Evolutionary conservation across 495 filamentous ascomycete species (phyloP), one percentile per base, ranked within the genome.

Genomic region (Penicillium silybi): DNA sequence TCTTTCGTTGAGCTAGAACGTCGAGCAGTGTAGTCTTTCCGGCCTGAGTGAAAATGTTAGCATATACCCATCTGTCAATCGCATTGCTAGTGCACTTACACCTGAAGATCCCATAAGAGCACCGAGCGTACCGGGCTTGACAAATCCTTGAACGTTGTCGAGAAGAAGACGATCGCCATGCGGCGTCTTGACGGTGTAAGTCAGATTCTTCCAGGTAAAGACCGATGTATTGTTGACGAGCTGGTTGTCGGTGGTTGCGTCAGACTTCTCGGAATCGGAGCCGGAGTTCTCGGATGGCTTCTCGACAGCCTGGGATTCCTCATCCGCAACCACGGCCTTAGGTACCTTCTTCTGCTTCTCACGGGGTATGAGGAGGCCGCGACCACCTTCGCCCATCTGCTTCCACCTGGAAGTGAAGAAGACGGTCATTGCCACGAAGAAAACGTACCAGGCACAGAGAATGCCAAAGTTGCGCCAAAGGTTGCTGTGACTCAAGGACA

Each of bases 71-170:
- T n/a, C n/a, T n/a, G n/a, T n/a, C n/a, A n/a, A n/a, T n/a, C n/a
- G n/a, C n/a, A n/a, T n/a, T n/a, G n/a, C n/a, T n/a, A n/a, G n/a
- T n/a, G n/a, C n/a, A 20, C 82, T 80, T n/a, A 81, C 82, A 16
- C 82, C 82, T 11, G 80, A 83, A 17, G 77, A 76, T n/a, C 82
- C 82, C 75, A 92, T 88, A 5, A 90, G 69, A 1, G 88, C 88
- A 9, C 84, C 81, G 58, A 92, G 73, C 61, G 82, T 78, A 41
- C 91, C 91, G 16, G 91, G 91, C 65, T 93, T 93, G 44, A 96
- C 89, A 86, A 87, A 96, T 29, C 91, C 91, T 55, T 90, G 84
- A 3, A 95, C 85, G 53, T 93, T 76, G 54, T 96, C 84, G 25
- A 96, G 73, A 4, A 91, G 70, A 11, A 69, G 57, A 27, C 68